Evolutionary conservation across 768 basidiomycete species (phyloP).

Genomic region (Galerina sulciceps): DNA sequence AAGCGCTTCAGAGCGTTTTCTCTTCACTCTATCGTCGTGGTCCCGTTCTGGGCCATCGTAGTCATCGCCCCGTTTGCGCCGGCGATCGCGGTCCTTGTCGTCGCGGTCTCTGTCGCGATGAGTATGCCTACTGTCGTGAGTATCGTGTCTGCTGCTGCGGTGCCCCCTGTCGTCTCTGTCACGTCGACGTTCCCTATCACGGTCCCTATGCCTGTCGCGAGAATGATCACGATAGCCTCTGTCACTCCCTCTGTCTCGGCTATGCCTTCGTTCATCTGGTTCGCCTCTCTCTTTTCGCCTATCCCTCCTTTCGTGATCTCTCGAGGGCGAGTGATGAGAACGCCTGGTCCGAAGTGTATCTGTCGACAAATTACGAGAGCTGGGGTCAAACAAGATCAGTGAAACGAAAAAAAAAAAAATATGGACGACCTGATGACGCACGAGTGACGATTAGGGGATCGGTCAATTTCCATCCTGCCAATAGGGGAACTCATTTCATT

Average conservation of each 20-base stretch:
- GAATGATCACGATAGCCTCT: slow-evolving; percentile 56
- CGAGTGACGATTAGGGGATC: slow-evolving; percentile 64
- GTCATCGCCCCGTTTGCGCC: slow-evolving; percentile 67
- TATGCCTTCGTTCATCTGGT: slow-evolving; percentile 66
- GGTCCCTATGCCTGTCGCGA: slow-evolving; percentile 55
- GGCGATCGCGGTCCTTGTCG: slow-evolving; percentile 56
- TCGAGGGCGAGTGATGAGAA: slow-evolving; percentile 75
- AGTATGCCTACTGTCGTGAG: slow-evolving; percentile 59
- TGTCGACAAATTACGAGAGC: slow-evolving; percentile 76
- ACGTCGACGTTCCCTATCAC: slow-evolving; percentile 51
- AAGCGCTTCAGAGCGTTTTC: slow-evolving; percentile 62
- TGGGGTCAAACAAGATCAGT: slow-evolving; percentile 25
- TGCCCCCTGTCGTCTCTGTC: slow-evolving; percentile 55
- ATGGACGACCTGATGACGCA: slow-evolving; percentile 36
- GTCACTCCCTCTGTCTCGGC: slow-evolving; percentile 62
- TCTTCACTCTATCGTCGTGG: slow-evolving; percentile 63
- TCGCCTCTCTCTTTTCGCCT: slow-evolving; percentile 56
- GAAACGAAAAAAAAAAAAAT: neutral
- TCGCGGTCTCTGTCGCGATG: slow-evolving; percentile 55
- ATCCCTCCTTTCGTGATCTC: slow-evolving; percentile 62
- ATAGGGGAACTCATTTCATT: slow-evolving; percentile 49
- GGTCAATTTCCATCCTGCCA: slow-evolving; percentile 68
- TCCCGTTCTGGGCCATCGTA: slow-evolving; percentile 57
- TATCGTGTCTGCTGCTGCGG: slow-evolving; percentile 54
- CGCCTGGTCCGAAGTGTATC: slow-evolving; percentile 75